phyloP scores from a whole-genome alignment of 768 basidiomycete genomes.

The Cystofilobasidium macerans region DNA sequence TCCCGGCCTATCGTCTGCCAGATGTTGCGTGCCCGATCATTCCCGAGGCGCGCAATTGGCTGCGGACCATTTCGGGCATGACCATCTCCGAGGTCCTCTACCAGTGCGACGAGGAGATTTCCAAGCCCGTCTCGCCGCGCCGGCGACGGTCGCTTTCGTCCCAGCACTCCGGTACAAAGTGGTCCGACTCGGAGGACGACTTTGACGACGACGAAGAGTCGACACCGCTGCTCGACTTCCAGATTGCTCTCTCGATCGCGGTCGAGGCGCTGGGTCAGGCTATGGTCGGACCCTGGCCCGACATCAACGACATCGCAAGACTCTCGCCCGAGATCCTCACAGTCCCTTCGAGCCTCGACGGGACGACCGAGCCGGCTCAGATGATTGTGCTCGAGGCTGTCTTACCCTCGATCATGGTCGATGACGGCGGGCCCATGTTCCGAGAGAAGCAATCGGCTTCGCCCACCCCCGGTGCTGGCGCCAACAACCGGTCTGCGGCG shows the following conservation, averaged over 20 bases:
- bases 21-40: conserved; percentile 35
- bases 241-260: conserved; percentile 37
- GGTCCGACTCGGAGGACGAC: conserved; percentile 19
- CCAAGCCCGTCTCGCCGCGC: conserved; percentile 26
- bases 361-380: conserved; percentile 35
- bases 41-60: conserved; percentile 31
- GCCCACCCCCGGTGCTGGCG: conserved; percentile 25
- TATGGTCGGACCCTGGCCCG: conserved; percentile 32
- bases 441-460: conserved; percentile 28
- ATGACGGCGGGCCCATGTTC: conserved; percentile 6
- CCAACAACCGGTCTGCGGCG: neutral
- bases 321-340: conserved; percentile 37
- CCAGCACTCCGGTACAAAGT: conserved; percentile 23
- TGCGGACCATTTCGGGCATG: conserved; percentile 31
- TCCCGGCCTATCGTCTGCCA: conserved; percentile 39
- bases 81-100: conserved; percentile 34
- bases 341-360: conserved; percentile 34
- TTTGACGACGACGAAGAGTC: conserved; percentile 28
- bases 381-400: conserved; percentile 37
- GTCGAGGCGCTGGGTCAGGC: conserved; percentile 36
- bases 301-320: conserved; percentile 32
- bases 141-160: neutral
- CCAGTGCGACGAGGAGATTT: conserved; percentile 32
- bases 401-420: conserved; percentile 29
- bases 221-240: conserved; percentile 34